Conservation (phyloP, 495 filamentous ascomycete genomes). For the Tuber umbilicatum region DNA sequence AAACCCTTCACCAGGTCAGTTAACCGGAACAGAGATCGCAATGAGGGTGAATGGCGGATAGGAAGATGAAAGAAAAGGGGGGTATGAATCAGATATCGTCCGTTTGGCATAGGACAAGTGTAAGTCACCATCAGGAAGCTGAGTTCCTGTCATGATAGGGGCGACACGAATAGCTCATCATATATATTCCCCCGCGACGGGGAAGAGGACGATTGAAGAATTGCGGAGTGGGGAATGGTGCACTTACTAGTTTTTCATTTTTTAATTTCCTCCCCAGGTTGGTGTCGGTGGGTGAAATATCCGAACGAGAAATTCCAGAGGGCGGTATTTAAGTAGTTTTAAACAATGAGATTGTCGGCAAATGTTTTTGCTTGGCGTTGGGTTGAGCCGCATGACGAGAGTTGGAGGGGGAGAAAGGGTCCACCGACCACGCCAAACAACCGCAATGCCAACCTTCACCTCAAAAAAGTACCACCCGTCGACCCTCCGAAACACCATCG, state of each 20-base stretch:
- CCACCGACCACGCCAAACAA: background rate
- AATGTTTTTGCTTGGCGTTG: background rate
- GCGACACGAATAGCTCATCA: constrained; percentile 87
- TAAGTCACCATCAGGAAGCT: constrained; percentile 69
- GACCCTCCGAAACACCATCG: constrained; percentile 57
- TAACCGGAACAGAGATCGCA: background rate
- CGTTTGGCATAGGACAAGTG: constrained; percentile 83
- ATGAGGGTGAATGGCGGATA: constrained; percentile 44
- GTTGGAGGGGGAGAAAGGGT: background rate
- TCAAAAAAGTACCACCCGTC: constrained; percentile 63
- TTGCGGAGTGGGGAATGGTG: background rate
- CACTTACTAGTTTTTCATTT: constrained; percentile 10
- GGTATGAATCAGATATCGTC: constrained; percentile 59
- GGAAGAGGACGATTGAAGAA: constrained; percentile 39
- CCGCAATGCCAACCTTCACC: constrained; percentile 64
- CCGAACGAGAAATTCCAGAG: background rate
- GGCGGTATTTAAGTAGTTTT: background rate
- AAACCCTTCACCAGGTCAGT: background rate
- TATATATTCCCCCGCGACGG: constrained; percentile 45
- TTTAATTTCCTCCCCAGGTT: background rate
- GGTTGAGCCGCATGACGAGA: background rate
- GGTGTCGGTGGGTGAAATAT: background rate
- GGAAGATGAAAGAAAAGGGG: constrained; percentile 19
- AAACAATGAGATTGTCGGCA: background rate
- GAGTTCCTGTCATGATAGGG: constrained; percentile 75